Base-by-base conservation (phyloP, 345 rosid genomes). In the Corchorus olitorius region DNA sequence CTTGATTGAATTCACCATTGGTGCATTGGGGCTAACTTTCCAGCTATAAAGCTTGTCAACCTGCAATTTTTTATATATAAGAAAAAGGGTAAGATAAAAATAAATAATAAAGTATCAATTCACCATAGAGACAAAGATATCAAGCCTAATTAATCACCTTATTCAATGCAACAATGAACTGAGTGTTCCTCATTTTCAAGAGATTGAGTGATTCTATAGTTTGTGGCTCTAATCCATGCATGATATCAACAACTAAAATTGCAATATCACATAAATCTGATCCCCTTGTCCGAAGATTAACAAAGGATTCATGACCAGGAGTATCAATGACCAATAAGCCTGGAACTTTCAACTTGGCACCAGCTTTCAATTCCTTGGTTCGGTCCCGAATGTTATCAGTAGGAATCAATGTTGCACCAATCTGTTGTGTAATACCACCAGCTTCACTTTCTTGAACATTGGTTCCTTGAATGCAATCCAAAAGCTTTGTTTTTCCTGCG, bases 381-480 rank as follows among this genome's bases (percentile, higher is more conserved):
- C 97, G 89, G 83, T 96, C 99, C 45, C 97, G 88, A 77, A 96
- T 96, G 86, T 93, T 93, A 82, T 77, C 91, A 2, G 97, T 93
- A 61, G 99, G 99, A 77, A 96, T 89, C 80, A 92, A 96, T 54
- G 99, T 96, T 63, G 98, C 99, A 79, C 99, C 99, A 75, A 93
- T 96, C 86, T 96, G 99, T 73, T 96, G 99, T 50, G 99, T 96
- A 64, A 96, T 96, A 77, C 99, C 99, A 72, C 99, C 99, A 75
- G 95, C 98, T 86, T 96, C 99, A 67, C 99, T 98, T 88, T 96
- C 99, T 87, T 93, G 99, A 61, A 93, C 99, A 85, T 92, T 96
- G 63, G 97, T 96, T 60, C 98, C 98, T 78, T 97, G 91, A 63
- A 96, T 96, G 83, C 93, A 96, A 86, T 96, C 99, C 81, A 95